These are phyloP conservation scores for Schizonepeta tenuifolia DNA, from an alignment of 257 asterid genomes.

Conservation along the genomic window DNA sequence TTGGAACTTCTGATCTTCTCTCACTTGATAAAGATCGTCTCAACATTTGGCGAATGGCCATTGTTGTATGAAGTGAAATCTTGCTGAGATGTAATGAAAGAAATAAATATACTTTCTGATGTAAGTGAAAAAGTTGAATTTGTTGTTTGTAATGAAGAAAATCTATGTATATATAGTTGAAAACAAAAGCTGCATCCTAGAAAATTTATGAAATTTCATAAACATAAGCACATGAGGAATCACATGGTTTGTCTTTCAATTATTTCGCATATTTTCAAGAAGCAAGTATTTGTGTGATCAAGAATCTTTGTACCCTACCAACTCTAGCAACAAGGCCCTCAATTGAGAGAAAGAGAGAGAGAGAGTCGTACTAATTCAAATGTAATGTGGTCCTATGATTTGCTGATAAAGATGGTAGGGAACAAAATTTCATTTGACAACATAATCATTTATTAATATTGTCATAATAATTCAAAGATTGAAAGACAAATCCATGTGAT, in stretches of 20 bases:
- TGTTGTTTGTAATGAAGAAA: too few relatives aligned
- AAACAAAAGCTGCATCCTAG: too few relatives aligned
- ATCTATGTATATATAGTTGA: slow-evolving; percentile 1
- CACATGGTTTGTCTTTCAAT: slow-evolving; percentile 39
- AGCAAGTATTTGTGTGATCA: slow-evolving; percentile 5
- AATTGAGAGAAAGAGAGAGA: too few relatives aligned
- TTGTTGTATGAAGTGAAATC: too few relatives aligned
- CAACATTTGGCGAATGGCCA: too few relatives aligned
- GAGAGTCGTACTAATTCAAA: background rate
- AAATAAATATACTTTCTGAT: too few relatives aligned
- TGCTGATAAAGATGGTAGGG: background rate
- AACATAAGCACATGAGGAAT: too few relatives aligned
- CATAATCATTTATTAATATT: background rate
- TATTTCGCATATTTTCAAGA: slow-evolving; percentile 1
- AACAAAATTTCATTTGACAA: background rate
- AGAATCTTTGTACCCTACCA: background rate
- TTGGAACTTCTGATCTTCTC: too few relatives aligned
- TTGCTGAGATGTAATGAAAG: too few relatives aligned
- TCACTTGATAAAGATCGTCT: too few relatives aligned
- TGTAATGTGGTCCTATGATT: background rate
- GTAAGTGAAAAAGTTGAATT: too few relatives aligned
- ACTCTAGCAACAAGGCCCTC: background rate
- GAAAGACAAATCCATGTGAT: slow-evolving; percentile 38
- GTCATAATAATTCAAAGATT: background rate
- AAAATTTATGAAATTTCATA: background rate